Conservation (phyloP, 2,329 filamentous ascomycete species). For the Venturiaceae sp. region DNA sequence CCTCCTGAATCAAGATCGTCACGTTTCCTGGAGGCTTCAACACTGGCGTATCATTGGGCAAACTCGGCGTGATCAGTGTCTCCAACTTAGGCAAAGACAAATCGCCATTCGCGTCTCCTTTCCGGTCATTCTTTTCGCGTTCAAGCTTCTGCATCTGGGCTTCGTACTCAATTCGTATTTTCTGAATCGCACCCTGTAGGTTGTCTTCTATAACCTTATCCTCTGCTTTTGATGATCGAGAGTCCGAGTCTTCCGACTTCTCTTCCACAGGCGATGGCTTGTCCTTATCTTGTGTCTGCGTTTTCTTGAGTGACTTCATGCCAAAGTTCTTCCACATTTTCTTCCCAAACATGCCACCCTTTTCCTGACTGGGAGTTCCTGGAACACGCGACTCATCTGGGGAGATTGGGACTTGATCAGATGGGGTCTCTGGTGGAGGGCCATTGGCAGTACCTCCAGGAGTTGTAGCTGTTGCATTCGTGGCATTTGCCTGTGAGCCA, state of each 20-base stretch:
- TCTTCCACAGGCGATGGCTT: slow-evolving; percentile 57
- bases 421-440: slow-evolving; percentile 35
- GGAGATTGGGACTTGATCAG: slow-evolving; percentile 15
- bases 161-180: slow-evolving; percentile 64
- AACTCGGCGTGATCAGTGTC: slow-evolving; percentile 56
- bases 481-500: neutral
- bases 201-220: slow-evolving; percentile 68
- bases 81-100: slow-evolving; percentile 37
- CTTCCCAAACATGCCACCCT: slow-evolving; percentile 27
- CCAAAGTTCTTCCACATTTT: slow-evolving; percentile 67
- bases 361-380: slow-evolving; percentile 32
- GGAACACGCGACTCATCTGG: neutral
- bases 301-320: slow-evolving; percentile 73
- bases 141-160: slow-evolving; percentile 46
- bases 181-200: slow-evolving; percentile 62
- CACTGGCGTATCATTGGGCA: slow-evolving; percentile 65
- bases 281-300: slow-evolving; percentile 59
- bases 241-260: slow-evolving; percentile 55
- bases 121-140: neutral
- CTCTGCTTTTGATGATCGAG: slow-evolving; percentile 39
- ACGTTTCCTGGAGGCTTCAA: slow-evolving; percentile 60
- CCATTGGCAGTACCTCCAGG: slow-evolving; percentile 38
- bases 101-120: neutral
- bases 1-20: slow-evolving; percentile 55
- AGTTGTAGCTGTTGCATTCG: slow-evolving; percentile 10